These are phyloP conservation scores for Lactifluus echinatus DNA, from an alignment of 768 basidiomycete species.

Conservation along the genomic window DNA sequence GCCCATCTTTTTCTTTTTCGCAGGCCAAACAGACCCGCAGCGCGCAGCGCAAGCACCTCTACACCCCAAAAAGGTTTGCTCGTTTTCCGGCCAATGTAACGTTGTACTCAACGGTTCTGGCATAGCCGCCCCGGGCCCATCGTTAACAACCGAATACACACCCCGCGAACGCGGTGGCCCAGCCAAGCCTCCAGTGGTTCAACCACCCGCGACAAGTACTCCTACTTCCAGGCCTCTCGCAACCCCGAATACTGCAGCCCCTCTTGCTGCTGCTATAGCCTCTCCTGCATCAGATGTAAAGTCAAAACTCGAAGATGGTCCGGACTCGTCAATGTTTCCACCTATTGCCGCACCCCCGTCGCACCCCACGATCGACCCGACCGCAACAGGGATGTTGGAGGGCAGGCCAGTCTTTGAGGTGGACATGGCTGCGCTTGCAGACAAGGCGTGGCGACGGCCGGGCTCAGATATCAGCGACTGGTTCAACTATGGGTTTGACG, in stretches of 20 bases:
- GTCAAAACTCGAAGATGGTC: conserved; percentile 36
- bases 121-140: conserved; percentile 45
- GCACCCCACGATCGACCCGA: conserved; percentile 69
- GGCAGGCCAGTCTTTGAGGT: conserved; percentile 79
- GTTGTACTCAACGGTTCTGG: conserved; percentile 8
- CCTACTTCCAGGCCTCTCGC: conserved; percentile 17
- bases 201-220: conserved; percentile 20
- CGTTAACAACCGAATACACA: conserved; percentile 77
- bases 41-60: conserved; percentile 26
- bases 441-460: conserved; percentile 87
- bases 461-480: conserved; percentile 94
- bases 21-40: conserved; percentile 31
- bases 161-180: conserved; percentile 56
- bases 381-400: conserved; percentile 54
- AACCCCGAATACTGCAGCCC: conserved; percentile 16
- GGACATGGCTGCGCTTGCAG: conserved; percentile 62
- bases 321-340: conserved; percentile 59
- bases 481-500: conserved; percentile 99
- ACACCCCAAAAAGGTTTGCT: conserved; percentile 27
- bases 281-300: background rate
- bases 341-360: conserved; percentile 65
- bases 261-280: conserved; percentile 3
- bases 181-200: conserved; percentile 26
- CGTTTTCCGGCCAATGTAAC: background rate
- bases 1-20: background rate